Base-by-base conservation (phyloP, 257 asterid species). In the Datura wrightii region DNA sequence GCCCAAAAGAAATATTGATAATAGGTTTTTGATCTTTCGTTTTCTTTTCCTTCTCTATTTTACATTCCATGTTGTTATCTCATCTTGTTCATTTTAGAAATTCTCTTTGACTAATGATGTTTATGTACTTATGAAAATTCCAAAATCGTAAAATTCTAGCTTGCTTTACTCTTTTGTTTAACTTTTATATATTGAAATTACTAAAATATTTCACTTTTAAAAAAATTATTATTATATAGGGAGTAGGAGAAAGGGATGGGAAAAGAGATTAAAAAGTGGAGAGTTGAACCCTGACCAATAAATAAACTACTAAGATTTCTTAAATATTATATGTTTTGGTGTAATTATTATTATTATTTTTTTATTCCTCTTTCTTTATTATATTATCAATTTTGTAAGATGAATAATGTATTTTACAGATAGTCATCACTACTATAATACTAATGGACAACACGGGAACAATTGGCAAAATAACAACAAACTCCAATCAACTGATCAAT, bases 381-480 rank as follows among this genome's bases (percentile, higher is more conserved):
- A 59, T 10, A 15, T 39, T 69, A 39, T 39, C 3, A 69, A 9
- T 15, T 44, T 19, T 46, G 13, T 48, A 6, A 74, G 60, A 9
- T 19, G 16, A 4, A 19, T 74, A 48, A 24, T 13, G 13, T 76
- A 81, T 34, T 31, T 1, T 65, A 53, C 79, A 82, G 85, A 70
- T 34, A 48, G 37, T 24, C 44, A 50, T 48, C 97, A 87, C 52
- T 91, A 88, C 79, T 91, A 90, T 86, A 89, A 84, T 83, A 24
- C 31, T 24, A 81, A 80, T 4, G 89, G 85, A 10, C 85, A 80
- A 39, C 85, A 85, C 5, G 88, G 85, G 18, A 76, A 76, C 62
- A 89, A 85, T 19, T 91, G 96, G 97, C 88, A 84, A 18, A 83
- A 34, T 4, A 83, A 86, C 83, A n/a, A 53, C 6, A 83, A 76